Evolutionary conservation across 805 yeast species (phyloP).

Genomic region (Starmerella roubikii): DNA sequence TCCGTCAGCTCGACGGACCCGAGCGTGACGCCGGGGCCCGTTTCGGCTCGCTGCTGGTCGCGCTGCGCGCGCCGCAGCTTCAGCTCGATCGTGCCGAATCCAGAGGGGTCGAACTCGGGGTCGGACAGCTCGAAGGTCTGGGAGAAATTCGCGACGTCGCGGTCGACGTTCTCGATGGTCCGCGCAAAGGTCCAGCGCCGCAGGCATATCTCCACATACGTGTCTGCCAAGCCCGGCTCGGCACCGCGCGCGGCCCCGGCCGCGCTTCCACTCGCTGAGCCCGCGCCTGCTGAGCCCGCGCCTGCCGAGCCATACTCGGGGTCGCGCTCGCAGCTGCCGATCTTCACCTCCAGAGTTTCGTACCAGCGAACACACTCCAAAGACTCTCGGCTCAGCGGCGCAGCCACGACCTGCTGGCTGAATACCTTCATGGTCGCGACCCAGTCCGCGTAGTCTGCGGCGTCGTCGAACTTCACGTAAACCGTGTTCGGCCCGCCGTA

Average conservation of each 20-base stretch:
- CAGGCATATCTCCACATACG: conserved; percentile 56
- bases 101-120: conserved; percentile 27
- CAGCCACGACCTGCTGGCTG: conserved; percentile 20
- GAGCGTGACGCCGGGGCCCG: conserved; percentile 4
- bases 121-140: conserved; percentile 51
- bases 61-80: neutral
- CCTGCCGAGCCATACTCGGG: too few species aligned
- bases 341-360: conserved; percentile 4
- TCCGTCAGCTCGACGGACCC: conserved; percentile 4
- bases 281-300: too few species aligned
- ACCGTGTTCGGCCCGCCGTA: conserved; percentile 20
- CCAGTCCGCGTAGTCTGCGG: conserved; percentile 26
- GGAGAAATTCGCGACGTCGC: conserved; percentile 64
- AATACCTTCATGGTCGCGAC: conserved; percentile 21
- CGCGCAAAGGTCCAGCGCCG: conserved; percentile 70
- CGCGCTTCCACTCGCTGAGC: too few species aligned
- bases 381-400: conserved; percentile 14
- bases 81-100: neutral
- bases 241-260: neutral
- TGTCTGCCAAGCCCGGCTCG: conserved; percentile 16
- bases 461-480: conserved; percentile 19
- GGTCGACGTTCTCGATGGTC: conserved; percentile 45
- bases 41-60: too few species aligned
- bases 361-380: conserved; percentile 13
- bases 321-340: conserved; percentile 2